phyloP scores from a whole-genome alignment of 345 rosid species.

The Linum lewisii region DNA sequence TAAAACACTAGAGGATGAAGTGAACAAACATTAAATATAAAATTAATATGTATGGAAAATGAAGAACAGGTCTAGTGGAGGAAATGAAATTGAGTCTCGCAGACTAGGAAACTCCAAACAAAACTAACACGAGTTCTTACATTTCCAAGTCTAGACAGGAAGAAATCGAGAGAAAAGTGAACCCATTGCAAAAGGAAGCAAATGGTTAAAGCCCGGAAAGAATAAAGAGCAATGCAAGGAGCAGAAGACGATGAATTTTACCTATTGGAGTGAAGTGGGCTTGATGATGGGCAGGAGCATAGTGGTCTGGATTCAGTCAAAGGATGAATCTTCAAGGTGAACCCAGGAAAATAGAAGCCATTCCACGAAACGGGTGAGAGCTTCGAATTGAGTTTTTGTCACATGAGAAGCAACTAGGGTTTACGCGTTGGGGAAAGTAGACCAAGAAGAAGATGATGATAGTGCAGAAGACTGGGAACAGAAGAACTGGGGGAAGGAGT shows the following conservation, averaged over 20 bases:
- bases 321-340: constrained; percentile 13
- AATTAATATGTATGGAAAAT: no score
- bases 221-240: constrained; percentile 15
- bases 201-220: constrained; percentile 2
- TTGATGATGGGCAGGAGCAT: constrained; percentile 45
- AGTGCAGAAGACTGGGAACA: constrained; percentile 1
- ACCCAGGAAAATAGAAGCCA: constrained; percentile 22
- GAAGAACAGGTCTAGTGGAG: background rate
- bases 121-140: background rate
- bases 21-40: no score
- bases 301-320: constrained; percentile 32
- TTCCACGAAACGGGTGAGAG: constrained; percentile 17
- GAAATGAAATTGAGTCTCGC: background rate
- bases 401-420: constrained; percentile 22
- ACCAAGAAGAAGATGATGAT: constrained; percentile 1
- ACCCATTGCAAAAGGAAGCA: background rate
- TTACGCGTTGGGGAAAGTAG: constrained; percentile 5
- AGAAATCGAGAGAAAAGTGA: background rate
- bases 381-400: constrained; percentile 18
- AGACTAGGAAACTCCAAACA: background rate
- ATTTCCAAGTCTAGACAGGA: background rate
- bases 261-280: constrained; percentile 40
- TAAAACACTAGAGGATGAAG: no score
- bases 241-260: constrained; percentile 14
- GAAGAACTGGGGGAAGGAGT: constrained; percentile 14